These are phyloP conservation scores for Mycena chlorophos DNA, from an alignment of 768 basidiomycete species.

Conservation along the genomic window DNA sequence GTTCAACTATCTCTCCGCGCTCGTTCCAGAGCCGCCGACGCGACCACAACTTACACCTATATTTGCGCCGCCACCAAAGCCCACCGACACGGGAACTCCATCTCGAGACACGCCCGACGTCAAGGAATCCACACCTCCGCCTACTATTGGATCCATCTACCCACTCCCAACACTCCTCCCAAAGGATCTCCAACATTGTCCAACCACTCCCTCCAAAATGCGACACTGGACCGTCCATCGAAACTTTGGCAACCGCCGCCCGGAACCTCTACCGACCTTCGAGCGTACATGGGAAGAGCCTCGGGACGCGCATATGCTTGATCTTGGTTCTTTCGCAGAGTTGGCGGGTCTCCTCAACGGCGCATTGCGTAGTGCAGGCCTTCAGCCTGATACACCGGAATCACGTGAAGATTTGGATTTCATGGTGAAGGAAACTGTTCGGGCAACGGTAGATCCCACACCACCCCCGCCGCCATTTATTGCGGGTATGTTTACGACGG, in stretches of 20 bases:
- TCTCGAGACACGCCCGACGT: constrained; percentile 28
- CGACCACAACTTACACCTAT: constrained; percentile 60
- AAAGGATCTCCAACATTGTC: constrained; percentile 3
- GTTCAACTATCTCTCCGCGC: constrained; percentile 62
- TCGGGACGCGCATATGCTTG: constrained; percentile 54
- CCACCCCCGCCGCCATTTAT: constrained; percentile 9
- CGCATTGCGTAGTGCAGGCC: constrained; percentile 43
- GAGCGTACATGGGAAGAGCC: constrained; percentile 46
- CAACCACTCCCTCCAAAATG: constrained; percentile 31
- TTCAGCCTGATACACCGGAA: constrained; percentile 24
- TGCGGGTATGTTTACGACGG: constrained; percentile 18
- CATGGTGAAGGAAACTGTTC: constrained; percentile 1
- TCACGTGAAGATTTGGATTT: constrained; percentile 16
- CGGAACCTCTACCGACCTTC: constrained; percentile 22
- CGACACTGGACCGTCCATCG: constrained; percentile 66
- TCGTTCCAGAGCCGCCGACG: constrained; percentile 59
- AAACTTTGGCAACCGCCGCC: constrained; percentile 42
- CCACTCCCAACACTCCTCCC: constrained; percentile 17
- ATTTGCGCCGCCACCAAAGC: constrained; percentile 39
- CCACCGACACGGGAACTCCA: constrained; percentile 26
- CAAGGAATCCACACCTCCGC: constrained; percentile 11
- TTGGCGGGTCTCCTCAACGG: constrained; percentile 44
- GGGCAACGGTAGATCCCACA: constrained; percentile 16
- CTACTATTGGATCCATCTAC: constrained; percentile 19
- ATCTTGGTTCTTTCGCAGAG: constrained; percentile 63